These are phyloP conservation scores for Kodamaea sp. DNA, from an alignment of 1,139 yeast genomes.

Conservation along the genomic window DNA sequence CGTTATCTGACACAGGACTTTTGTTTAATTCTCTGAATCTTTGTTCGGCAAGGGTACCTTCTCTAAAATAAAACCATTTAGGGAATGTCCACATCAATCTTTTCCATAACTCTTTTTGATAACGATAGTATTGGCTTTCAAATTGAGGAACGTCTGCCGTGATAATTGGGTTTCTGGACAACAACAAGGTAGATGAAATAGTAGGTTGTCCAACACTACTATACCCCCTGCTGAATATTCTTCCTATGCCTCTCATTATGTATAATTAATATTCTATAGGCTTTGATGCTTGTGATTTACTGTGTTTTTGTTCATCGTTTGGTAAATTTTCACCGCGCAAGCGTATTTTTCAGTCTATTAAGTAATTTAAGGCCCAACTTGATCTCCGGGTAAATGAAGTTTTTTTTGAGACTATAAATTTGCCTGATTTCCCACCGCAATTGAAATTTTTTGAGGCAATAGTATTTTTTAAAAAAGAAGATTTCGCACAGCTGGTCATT, in stretches of 20 bases:
- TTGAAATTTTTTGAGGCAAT: too few species aligned
- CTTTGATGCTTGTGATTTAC: neutral
- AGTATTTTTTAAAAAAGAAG: too few species aligned
- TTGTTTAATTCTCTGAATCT: constrained; percentile 71
- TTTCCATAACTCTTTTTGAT: constrained; percentile 82
- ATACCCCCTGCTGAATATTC: constrained; percentile 11
- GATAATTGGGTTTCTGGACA: constrained; percentile 80
- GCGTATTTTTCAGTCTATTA: too few species aligned
- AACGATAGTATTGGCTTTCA: constrained; percentile 72
- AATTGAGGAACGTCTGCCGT: constrained; percentile 73
- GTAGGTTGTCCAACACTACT: constrained; percentile 8
- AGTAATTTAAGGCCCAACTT: too few species aligned
- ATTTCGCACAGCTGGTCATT: too few species aligned
- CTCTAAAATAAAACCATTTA: constrained; percentile 84
- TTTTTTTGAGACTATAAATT: too few species aligned
- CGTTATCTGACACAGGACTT: constrained; percentile 68
- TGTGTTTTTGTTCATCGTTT: constrained; percentile 5
- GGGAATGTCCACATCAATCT: constrained; percentile 98
- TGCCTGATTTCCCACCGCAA: too few species aligned
- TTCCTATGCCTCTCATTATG: constrained; percentile 11
- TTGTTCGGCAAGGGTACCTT: constrained; percentile 86
- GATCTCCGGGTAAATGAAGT: too few species aligned
- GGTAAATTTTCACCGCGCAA: constrained; percentile 9
- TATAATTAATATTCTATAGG: constrained; percentile 1
- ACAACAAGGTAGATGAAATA: constrained; percentile 44